Evolutionary conservation across 2,329 filamentous ascomycete genomes (phyloP), one percentile per base, ranked within the genome.

Genomic region (Sporothrix dimorphospora): DNA sequence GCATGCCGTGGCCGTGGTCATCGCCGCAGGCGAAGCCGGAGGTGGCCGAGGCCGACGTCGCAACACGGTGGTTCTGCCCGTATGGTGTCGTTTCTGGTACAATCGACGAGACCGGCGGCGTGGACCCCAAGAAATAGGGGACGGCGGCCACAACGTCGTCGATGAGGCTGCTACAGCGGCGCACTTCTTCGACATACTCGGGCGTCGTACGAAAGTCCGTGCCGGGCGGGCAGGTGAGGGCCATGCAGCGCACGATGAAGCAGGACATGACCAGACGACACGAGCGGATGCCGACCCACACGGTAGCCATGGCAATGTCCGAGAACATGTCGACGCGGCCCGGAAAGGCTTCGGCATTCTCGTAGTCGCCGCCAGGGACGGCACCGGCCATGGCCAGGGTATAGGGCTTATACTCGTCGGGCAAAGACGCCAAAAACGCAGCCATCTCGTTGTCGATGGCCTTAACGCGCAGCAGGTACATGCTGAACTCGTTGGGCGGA

Each of bases 301-400:
- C 81, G 72, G 82, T 85, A 16, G 85, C 85, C 42, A 88, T 84
- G 83, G 85, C 88, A 59, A 89, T 81, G 78, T 90, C 88, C 34
- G 81, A 80, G 76, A 89, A 90, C 7, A 86, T 81, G 76, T 90
- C 88, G 27, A 90, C 85, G 16, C 86, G 83, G 3, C 88, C 88
- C 0, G 88, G 88, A 76, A 85, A 90, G 0, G 89, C 86, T 74
- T 89, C 88, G 1, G 86, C 85, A 72, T 82, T 81, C 42, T 80
- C 76, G 75, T 87, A 87, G 77, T 89, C 85, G n/a, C 84, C 85
- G 24, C 82, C 81, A 0, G 84, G 83, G 16, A 61, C 57, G 7
- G 24, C 57, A 8, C 57, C 57, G 4, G 57, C 57, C 9, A 61
- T 19, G 19, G 57, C 57, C 16, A 40, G n/a, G 1, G 57, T 61